Percentiles rank a stretch among this genome's conserved stretches.
These are phyloP conservation scores for Dothistroma septosporum DNA, from an alignment of 2,329 filamentous ascomycete genomes.

Conservation along the genomic window DNA sequence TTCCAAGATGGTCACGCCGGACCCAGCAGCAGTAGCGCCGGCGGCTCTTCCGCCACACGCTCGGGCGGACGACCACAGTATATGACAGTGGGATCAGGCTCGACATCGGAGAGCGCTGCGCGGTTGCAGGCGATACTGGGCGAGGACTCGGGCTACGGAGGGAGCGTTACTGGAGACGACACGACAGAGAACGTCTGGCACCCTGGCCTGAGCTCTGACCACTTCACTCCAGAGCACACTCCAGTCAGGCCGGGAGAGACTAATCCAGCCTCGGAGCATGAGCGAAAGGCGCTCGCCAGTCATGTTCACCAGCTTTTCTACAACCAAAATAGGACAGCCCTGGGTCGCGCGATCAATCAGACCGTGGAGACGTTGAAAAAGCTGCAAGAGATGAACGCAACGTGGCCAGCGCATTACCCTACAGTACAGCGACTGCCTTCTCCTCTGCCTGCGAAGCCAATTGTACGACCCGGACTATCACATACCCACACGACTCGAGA, in stretches of 20 bases:
- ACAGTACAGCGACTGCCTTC: constrained; percentile 64
- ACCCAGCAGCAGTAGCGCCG: constrained; percentile 27
- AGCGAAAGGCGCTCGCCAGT: constrained; percentile 66
- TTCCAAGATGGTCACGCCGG: constrained; percentile 28
- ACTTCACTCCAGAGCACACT: constrained; percentile 55
- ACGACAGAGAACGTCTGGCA: constrained; percentile 53
- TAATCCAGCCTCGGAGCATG: constrained; percentile 54
- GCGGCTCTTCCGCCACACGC: constrained; percentile 22
- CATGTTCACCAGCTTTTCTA: constrained; percentile 92
- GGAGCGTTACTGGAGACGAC: constrained; percentile 65
- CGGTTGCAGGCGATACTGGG: constrained; percentile 78
- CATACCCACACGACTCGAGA: constrained; percentile 61
- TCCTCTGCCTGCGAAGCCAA: constrained; percentile 42
- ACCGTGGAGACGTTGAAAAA: constrained; percentile 79
- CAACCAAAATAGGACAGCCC: constrained; percentile 81
- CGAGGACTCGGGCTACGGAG: constrained; percentile 86
- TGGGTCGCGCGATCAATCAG: constrained; percentile 82
- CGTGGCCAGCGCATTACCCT: constrained; percentile 94
- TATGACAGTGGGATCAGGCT: constrained; percentile 83
- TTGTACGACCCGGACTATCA: constrained; percentile 58
- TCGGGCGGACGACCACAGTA: constrained; percentile 56
- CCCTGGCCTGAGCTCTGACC: constrained; percentile 54
- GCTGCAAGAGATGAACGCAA: constrained; percentile 81
- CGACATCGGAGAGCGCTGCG: constrained; percentile 74
- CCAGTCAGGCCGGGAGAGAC: constrained; percentile 48